Conservation (phyloP, 768 basidiomycete genomes). For the Amanita subjunquillea region DNA sequence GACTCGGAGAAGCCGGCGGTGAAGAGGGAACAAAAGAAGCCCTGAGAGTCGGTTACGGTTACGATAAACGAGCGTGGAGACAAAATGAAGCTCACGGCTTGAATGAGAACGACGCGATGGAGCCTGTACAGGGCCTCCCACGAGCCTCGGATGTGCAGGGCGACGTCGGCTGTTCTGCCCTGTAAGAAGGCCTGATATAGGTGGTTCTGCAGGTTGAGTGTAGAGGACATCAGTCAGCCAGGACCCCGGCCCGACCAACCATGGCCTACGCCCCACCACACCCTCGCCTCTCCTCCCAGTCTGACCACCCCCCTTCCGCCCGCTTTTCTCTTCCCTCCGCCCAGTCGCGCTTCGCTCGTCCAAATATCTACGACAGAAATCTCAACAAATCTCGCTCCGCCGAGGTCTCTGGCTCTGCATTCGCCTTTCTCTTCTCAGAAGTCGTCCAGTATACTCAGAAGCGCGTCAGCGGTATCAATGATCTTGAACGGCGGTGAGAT, state of each 20-base stretch:
- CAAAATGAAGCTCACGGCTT: constrained; percentile 41
- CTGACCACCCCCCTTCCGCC: constrained; percentile 31
- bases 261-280: constrained; percentile 12
- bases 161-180: constrained; percentile 68
- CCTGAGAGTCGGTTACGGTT: constrained; percentile 29
- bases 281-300: constrained; percentile 46
- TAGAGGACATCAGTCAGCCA: constrained; percentile 24
- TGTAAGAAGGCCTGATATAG: constrained; percentile 67
- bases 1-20: constrained; percentile 72
- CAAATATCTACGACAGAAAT: constrained; percentile 82
- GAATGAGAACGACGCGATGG: constrained; percentile 82
- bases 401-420: constrained; percentile 79
- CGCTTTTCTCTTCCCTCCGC: constrained; percentile 62
- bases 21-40: constrained; percentile 85
- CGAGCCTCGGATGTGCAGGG: constrained; percentile 54
- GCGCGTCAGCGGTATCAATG: constrained; percentile 88
- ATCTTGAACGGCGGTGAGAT: constrained; percentile 82
- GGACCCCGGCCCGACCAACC: not conserved
- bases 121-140: constrained; percentile 68
- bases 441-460: constrained; percentile 95
- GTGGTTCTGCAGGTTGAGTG: constrained; percentile 59
- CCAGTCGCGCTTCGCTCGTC: constrained; percentile 42
- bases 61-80: not conserved
- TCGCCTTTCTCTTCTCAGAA: constrained; percentile 88
- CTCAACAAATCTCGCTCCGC: constrained; percentile 79